A percentile compares a stretch with the other conserved stretches of the same genome.
phyloP scores from a whole-genome alignment of 2,329 filamentous ascomycete genomes.

The Ophiostoma tasmaniense region DNA sequence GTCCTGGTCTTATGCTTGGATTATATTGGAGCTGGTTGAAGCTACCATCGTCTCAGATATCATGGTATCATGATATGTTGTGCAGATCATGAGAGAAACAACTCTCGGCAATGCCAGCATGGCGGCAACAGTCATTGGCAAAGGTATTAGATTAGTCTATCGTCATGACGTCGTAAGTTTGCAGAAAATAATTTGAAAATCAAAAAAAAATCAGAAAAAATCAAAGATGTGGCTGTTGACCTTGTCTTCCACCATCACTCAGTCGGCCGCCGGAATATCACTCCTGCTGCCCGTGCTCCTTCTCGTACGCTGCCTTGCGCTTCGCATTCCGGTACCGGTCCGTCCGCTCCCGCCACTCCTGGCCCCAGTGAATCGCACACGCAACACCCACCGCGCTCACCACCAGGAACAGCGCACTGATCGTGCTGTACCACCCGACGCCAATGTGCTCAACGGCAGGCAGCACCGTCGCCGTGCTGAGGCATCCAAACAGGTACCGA shows the following conservation, averaged over 20 bases:
- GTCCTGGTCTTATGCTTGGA: no score
- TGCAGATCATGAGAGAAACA: no score
- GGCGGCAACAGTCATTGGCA: no score
- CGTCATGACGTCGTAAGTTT: neutral
- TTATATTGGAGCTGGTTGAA: no score
- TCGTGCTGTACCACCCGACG: slow-evolving; percentile 73
- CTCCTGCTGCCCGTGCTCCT: slow-evolving; percentile 10
- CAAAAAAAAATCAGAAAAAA: neutral
- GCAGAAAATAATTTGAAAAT: no score
- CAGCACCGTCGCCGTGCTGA: slow-evolving; percentile 61
- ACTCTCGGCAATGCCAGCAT: no score
- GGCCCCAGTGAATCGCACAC: slow-evolving; percentile 42
- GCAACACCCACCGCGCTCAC: slow-evolving; percentile 37
- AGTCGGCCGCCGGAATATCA: no score
- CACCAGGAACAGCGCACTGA: slow-evolving; percentile 51
- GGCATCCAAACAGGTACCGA: slow-evolving; percentile 65
- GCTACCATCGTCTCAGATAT: no score
- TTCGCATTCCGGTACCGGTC: slow-evolving; percentile 38
- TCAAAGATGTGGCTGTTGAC: no score
- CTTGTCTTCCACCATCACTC: no score
- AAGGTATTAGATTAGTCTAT: neutral
- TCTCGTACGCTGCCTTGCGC: slow-evolving; percentile 21
- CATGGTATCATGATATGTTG: no score
- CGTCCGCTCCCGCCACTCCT: slow-evolving; percentile 44
- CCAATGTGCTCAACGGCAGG: slow-evolving; percentile 67